Conservation (phyloP, 2,329 filamentous ascomycete genomes). For the Aspergillus persii region DNA sequence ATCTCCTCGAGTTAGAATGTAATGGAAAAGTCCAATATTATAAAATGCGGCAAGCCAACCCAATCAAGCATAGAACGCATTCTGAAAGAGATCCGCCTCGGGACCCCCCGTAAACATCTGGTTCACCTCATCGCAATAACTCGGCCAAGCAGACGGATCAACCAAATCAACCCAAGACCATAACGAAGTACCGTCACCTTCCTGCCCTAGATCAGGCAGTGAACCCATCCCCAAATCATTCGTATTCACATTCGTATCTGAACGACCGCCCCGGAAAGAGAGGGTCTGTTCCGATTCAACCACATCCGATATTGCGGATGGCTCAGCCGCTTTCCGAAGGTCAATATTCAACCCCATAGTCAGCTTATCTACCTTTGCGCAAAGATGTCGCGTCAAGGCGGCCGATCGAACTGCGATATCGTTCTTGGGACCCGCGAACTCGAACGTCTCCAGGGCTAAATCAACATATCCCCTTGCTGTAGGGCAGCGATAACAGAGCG, state of each 20-base stretch:
- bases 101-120: constrained; percentile 8
- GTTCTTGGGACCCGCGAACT: constrained; percentile 7
- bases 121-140: constrained; percentile 15
- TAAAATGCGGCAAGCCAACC: too few relatives aligned
- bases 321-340: background rate
- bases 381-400: background rate
- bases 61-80: background rate
- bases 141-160: constrained; percentile 13
- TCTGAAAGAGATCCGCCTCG: background rate
- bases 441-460: constrained; percentile 14
- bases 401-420: constrained; percentile 1
- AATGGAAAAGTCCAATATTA: too few relatives aligned
- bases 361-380: background rate
- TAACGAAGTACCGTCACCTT: background rate
- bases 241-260: too few relatives aligned
- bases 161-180: constrained; percentile 13
- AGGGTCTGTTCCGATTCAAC: background rate
- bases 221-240: background rate
- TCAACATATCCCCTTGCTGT: constrained; percentile 8
- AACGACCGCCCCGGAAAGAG: too few relatives aligned
- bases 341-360: background rate
- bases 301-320: background rate
- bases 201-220: background rate
- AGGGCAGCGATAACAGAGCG: constrained; percentile 12
- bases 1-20: too few relatives aligned